Conservation (phyloP, 441 rosid genomes). For the Brassica balearica region DNA sequence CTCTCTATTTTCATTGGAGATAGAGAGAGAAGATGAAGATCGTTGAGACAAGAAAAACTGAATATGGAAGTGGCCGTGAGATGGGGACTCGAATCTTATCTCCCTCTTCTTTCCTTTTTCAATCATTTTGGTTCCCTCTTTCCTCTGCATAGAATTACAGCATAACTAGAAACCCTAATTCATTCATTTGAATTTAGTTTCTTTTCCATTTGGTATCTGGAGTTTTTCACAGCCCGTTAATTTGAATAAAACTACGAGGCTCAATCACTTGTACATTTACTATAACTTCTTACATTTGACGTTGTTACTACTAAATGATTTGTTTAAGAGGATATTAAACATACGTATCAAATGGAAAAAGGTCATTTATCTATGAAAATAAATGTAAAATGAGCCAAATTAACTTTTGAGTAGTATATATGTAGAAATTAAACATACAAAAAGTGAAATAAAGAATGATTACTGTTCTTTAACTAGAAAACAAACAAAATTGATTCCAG, state of each 20-base stretch:
- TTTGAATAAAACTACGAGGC: not conserved
- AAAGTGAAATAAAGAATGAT: conserved; percentile 7
- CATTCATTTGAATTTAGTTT: not conserved
- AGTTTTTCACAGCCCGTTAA: not conserved
- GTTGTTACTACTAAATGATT: not conserved
- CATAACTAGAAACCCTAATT: not conserved
- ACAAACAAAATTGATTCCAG: not conserved
- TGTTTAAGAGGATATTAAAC: not conserved
- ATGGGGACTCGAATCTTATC: conserved; percentile 10
- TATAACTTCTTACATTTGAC: not conserved
- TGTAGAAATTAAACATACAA: not conserved
- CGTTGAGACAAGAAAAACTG: not conserved
- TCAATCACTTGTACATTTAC: not conserved
- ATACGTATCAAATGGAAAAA: not conserved
- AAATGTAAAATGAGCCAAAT: not conserved
- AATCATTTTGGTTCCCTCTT: not conserved
- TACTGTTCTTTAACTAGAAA: not conserved
- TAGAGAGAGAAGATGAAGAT: not conserved
- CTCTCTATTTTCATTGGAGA: not conserved
- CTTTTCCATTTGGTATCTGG: not conserved
- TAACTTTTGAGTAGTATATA: not conserved
- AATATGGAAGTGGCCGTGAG: not conserved
- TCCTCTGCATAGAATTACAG: not conserved
- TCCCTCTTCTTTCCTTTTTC: not conserved
- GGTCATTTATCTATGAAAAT: not conserved